phyloP scores from a whole-genome alignment of 169 alveolate genomes.

The Cryptosporidium baileyi region DNA sequence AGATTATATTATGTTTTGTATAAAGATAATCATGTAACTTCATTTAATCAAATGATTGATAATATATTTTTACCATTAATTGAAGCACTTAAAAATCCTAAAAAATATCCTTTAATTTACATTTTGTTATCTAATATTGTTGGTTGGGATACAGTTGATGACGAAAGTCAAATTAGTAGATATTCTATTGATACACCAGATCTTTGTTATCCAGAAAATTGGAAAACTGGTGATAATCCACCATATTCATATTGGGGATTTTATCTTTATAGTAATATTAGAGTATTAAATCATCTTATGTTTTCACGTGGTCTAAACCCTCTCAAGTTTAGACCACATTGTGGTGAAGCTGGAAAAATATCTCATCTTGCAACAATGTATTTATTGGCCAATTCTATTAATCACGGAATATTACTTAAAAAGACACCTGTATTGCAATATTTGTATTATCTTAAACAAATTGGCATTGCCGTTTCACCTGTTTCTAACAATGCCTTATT shows the following conservation, averaged over 20 bases:
- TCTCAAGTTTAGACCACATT: slow-evolving; percentile 88
- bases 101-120: slow-evolving; percentile 30
- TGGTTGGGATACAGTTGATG: slow-evolving; percentile 88
- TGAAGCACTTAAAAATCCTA: slow-evolving; percentile 58
- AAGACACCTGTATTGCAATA: slow-evolving; percentile 86
- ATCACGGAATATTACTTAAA: slow-evolving; percentile 87
- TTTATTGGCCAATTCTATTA: slow-evolving; percentile 86
- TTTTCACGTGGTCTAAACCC: slow-evolving; percentile 83
- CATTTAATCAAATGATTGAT: slow-evolving; percentile 83
- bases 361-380: slow-evolving; percentile 88
- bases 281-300: slow-evolving; percentile 84
- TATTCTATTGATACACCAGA: slow-evolving; percentile 74
- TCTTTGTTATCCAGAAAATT: slow-evolving; percentile 81
- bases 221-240: slow-evolving; percentile 83
- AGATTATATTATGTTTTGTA: slow-evolving; percentile 84
- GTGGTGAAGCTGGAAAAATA: slow-evolving; percentile 91
- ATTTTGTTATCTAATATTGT: slow-evolving; percentile 72
- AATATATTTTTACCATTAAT: slow-evolving; percentile 72
- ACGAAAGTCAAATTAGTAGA: slow-evolving; percentile 79
- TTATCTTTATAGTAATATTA: slow-evolving; percentile 88
- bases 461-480: slow-evolving; percentile 93
- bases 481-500: slow-evolving; percentile 88
- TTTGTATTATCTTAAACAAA: slow-evolving; percentile 87
- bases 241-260: slow-evolving; percentile 91
- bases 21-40: slow-evolving; percentile 73